These are phyloP conservation scores for Chalara sp. DNA, from an alignment of 2,329 filamentous ascomycete genomes.

Conservation along the genomic window DNA sequence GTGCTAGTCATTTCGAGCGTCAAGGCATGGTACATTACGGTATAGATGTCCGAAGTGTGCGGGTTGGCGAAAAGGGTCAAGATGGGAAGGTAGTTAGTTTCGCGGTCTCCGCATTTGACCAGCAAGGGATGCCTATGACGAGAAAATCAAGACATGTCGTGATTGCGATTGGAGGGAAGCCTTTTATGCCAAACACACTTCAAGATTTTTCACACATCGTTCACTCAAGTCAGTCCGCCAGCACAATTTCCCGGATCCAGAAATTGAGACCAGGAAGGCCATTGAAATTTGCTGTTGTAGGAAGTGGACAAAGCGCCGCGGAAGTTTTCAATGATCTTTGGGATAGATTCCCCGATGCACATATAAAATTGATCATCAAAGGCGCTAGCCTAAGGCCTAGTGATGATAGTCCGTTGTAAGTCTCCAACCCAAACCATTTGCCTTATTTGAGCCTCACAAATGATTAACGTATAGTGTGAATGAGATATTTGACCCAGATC, in stretches of 20 bases:
- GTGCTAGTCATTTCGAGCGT: conserved; percentile 65
- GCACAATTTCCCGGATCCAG: conserved; percentile 52
- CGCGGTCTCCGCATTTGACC: conserved; percentile 21
- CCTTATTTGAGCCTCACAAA: background rate
- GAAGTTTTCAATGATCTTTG: conserved; percentile 93
- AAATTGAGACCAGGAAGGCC: conserved; percentile 13
- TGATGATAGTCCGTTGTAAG: conserved; percentile 93
- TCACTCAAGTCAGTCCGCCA: conserved; percentile 83
- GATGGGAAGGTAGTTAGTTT: conserved; percentile 25
- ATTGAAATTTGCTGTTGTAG: conserved; percentile 66
- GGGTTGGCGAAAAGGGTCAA: conserved; percentile 4
- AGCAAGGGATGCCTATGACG: conserved; percentile 29
- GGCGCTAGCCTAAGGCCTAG: conserved; percentile 79
- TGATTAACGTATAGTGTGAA: conserved; percentile 62
- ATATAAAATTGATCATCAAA: conserved; percentile 73
- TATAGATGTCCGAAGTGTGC: conserved; percentile 63
- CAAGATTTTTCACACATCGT: conserved; percentile 66
- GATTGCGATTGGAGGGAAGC: conserved; percentile 59
- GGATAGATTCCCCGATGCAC: conserved; percentile 71
- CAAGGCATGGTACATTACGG: conserved; percentile 58
- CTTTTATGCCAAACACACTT: conserved; percentile 66
- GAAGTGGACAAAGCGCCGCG: conserved; percentile 85
- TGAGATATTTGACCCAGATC: conserved; percentile 88
- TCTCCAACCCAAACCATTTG: conserved; percentile 15
- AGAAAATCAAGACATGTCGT: conserved; percentile 45